Conservation (phyloP, 2,329 filamentous ascomycete genomes). For the Elsinoe arachidis region DNA sequence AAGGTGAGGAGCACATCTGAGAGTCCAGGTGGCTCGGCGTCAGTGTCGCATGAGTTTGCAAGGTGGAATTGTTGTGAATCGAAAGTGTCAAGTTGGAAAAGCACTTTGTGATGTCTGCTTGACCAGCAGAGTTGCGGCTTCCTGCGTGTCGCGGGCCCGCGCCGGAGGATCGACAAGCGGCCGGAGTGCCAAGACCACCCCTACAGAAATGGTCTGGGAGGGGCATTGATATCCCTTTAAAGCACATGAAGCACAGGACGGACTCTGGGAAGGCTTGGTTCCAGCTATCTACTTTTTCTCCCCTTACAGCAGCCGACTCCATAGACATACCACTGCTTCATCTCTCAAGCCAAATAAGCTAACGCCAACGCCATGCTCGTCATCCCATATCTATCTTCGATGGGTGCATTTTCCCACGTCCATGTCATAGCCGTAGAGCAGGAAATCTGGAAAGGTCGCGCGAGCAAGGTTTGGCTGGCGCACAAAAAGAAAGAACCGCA, state of each 20-base stretch:
- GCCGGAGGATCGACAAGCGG: slow-evolving; percentile 1
- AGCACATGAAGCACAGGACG: not conserved
- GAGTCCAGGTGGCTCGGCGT: not conserved
- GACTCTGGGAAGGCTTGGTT: not conserved
- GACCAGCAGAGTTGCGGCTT: slow-evolving; percentile 8
- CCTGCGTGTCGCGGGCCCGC: not conserved
- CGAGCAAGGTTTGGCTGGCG: not conserved
- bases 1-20: slow-evolving; percentile 28
- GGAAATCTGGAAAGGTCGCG: slow-evolving; percentile 1
- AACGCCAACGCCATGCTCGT: slow-evolving; percentile 14
- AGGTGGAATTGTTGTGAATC: not conserved
- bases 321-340: not conserved
- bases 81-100: not conserved
- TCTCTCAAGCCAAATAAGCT: not conserved
- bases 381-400: slow-evolving; percentile 8
- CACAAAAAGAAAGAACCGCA: slow-evolving; percentile 3
- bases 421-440: slow-evolving; percentile 7
- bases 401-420: slow-evolving; percentile 9
- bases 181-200: not conserved
- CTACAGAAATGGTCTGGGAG: not conserved
- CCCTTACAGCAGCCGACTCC: not conserved
- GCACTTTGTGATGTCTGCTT: not conserved
- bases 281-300: not conserved
- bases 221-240: not conserved
- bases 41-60: not conserved